These are phyloP conservation scores for Mallotus nudiflorus DNA, from an alignment of 345 rosid genomes.

Conservation along the genomic window DNA sequence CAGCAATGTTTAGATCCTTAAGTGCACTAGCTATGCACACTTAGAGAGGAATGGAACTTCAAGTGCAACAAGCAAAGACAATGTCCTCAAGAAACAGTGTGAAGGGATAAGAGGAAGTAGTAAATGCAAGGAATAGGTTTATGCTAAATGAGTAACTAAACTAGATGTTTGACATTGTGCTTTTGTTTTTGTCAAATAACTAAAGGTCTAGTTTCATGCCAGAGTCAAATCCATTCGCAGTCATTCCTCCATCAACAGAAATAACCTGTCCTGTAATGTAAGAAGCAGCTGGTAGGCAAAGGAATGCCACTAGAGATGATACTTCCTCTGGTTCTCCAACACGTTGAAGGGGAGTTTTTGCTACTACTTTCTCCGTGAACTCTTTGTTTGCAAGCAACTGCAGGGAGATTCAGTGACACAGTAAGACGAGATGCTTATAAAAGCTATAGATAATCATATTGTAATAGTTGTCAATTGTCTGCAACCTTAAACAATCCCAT, in stretches of 20 bases:
- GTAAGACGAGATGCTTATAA: not conserved
- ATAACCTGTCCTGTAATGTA: constrained; percentile 74
- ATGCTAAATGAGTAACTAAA: not conserved
- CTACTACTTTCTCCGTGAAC: constrained; percentile 42
- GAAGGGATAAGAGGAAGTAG: not conserved
- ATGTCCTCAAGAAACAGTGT: too few relatives aligned
- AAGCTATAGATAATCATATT: not conserved
- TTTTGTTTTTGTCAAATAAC: not conserved
- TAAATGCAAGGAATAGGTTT: not conserved
- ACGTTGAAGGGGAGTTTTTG: constrained; percentile 74
- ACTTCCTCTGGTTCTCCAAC: constrained; percentile 84
- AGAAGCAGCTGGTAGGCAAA: constrained; percentile 75
- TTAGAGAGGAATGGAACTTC: too few relatives aligned
- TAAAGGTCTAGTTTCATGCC: constrained; percentile 19
- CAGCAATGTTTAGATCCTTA: too few relatives aligned
- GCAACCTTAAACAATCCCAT: not conserved
- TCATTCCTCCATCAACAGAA: constrained; percentile 65
- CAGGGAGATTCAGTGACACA: not conserved
- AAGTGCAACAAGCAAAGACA: too few relatives aligned
- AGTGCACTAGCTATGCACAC: too few relatives aligned
- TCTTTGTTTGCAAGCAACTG: constrained; percentile 59
- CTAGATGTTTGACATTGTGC: not conserved
- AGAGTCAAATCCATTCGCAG: constrained; percentile 45
- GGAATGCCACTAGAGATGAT: constrained; percentile 60
- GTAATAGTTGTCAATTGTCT: too few relatives aligned